A percentile compares a stretch with the other conserved stretches of the same genome.
Conservation (phyloP, 1,139 yeast genomes). For the Nakaseomyces sp. region DNA sequence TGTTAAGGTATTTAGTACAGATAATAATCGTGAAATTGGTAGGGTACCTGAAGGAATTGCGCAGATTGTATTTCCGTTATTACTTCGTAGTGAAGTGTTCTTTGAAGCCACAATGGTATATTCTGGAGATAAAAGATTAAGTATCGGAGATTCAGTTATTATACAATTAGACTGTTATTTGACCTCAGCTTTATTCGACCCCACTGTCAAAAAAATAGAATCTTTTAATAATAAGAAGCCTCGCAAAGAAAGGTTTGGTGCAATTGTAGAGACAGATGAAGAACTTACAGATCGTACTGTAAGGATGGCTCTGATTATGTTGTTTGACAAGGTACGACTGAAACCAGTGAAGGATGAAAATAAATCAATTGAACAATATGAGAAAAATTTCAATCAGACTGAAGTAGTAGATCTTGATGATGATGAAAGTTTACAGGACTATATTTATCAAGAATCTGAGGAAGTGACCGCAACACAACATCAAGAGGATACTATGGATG, state of each 20-base stretch:
- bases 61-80: constrained; percentile 54
- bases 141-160: constrained; percentile 65
- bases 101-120: constrained; percentile 56
- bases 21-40: constrained; percentile 53
- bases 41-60: constrained; percentile 69
- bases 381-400: constrained; percentile 21
- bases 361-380: constrained; percentile 11
- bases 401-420: constrained; percentile 30
- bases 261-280: constrained; percentile 40
- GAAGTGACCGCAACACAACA: constrained; percentile 21
- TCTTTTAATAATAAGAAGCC: constrained; percentile 11
- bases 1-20: constrained; percentile 24
- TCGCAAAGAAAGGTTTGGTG: constrained; percentile 11
- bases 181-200: constrained; percentile 43
- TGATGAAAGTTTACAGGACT: constrained; percentile 11
- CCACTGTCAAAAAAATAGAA: constrained; percentile 11
- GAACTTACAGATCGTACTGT: constrained; percentile 48
- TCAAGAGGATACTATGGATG: constrained; percentile 40
- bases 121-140: constrained; percentile 43
- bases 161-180: constrained; percentile 57
- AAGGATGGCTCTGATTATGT: constrained; percentile 47
- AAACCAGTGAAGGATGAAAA: constrained; percentile 25
- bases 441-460: not conserved
- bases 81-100: constrained; percentile 47
- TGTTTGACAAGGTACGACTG: constrained; percentile 46